phyloP scores from a whole-genome alignment of 257 asterid species.

The Henckelia pumila region DNA sequence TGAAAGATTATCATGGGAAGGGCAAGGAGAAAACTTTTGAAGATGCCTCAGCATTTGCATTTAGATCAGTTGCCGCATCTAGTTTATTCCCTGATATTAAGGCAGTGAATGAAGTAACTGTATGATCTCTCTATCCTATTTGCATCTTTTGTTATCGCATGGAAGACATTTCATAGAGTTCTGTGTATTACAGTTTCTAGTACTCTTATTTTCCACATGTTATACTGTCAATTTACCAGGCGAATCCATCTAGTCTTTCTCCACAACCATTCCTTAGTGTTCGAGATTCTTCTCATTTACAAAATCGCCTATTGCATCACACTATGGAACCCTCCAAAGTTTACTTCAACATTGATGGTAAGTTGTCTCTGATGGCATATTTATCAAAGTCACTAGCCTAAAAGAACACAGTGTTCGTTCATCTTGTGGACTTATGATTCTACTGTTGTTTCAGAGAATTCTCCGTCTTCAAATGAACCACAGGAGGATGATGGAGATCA shows the following conservation, averaged over 20 bases:
- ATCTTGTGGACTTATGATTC: conserved; percentile 32
- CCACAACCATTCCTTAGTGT: conserved; percentile 43
- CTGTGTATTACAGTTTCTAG: not conserved
- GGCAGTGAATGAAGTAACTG: conserved; percentile 46
- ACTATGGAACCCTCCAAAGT: conserved; percentile 34
- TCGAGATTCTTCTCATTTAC: conserved; percentile 28
- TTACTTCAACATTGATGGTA: conserved; percentile 19
- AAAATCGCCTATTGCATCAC: not conserved
- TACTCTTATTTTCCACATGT: conserved; percentile 7
- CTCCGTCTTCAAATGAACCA: conserved; percentile 58
- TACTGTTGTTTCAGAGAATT: conserved; percentile 37
- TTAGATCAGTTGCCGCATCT: conserved; percentile 50
- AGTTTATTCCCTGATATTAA: conserved; percentile 41
- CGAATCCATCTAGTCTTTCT: conserved; percentile 34
- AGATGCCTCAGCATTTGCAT: conserved; percentile 60
- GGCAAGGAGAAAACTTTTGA: conserved; percentile 51
- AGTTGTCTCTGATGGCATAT: conserved; percentile 36
- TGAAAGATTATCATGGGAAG: conserved; percentile 38
- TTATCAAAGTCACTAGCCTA: conserved; percentile 37
- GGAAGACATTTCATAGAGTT: not conserved
- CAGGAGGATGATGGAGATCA: conserved; percentile 54
- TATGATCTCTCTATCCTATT: conserved; percentile 15
- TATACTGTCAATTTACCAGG: conserved; percentile 31
- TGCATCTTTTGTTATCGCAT: not conserved
- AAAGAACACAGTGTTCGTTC: conserved; percentile 28